These are phyloP conservation scores for Luvunga scandens DNA, from an alignment of 345 rosid species.

Conservation along the genomic window DNA sequence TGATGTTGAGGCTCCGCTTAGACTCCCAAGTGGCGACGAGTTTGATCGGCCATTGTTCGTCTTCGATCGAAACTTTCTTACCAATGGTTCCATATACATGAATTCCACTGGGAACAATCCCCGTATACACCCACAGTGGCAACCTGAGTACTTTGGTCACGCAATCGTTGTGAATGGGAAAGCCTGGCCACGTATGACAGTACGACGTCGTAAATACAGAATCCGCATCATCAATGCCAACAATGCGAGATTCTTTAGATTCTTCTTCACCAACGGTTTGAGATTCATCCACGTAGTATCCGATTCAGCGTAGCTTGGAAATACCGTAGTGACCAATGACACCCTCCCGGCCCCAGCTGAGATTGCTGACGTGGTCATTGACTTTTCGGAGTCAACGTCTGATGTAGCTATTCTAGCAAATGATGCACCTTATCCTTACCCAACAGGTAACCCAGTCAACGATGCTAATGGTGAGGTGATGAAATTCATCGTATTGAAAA, in stretches of 20 bases:
- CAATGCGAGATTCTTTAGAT: conserved; percentile 76
- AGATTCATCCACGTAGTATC: conserved; percentile 51
- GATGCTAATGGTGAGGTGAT: conserved; percentile 57
- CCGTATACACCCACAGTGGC: conserved; percentile 92
- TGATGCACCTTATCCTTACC: conserved; percentile 69
- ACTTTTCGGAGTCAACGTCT: conserved; percentile 57
- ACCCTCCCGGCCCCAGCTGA: conserved; percentile 73
- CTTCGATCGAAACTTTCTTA: conserved; percentile 69
- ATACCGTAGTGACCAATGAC: conserved; percentile 38
- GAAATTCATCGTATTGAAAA: conserved; percentile 56
- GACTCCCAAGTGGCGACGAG: conserved; percentile 47
- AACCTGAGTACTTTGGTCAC: conserved; percentile 89
- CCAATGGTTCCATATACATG: conserved; percentile 78
- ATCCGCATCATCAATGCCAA: conserved; percentile 76
- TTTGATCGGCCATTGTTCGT: conserved; percentile 64
- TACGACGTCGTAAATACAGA: conserved; percentile 77
- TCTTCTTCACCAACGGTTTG: conserved; percentile 73
- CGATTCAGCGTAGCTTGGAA: conserved; percentile 58
- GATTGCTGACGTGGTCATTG: conserved; percentile 70
- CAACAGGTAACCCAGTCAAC: conserved; percentile 62
- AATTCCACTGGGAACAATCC: conserved; percentile 84
- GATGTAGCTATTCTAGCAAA: conserved; percentile 51
- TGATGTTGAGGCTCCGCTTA: conserved; percentile 48
- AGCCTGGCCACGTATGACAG: conserved; percentile 75
- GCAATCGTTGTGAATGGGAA: conserved; percentile 82